Conservation (phyloP, 768 basidiomycete species). For the Ramaria sp. region DNA sequence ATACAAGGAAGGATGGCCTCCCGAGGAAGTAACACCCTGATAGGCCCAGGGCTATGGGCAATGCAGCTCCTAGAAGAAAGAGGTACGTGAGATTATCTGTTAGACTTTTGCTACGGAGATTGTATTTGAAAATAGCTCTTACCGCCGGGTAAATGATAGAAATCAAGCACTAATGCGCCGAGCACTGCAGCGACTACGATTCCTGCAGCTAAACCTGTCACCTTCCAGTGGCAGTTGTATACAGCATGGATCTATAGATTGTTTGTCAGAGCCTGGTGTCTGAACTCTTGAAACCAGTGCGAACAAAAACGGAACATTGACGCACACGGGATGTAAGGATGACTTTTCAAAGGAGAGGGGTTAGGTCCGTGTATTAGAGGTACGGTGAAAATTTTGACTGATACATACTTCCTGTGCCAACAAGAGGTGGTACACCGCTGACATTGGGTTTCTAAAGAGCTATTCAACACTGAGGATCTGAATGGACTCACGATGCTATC, state of each 20-base stretch:
- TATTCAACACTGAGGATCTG: not conserved
- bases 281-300: no score
- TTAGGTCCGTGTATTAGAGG: not conserved
- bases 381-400: no score
- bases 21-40: not conserved
- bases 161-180: no score
- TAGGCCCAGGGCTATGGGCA: not conserved
- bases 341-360: not conserved
- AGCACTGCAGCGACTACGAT: constrained; percentile 29
- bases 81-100: not conserved
- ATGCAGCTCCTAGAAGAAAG: not conserved
- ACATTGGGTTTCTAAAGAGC: not conserved
- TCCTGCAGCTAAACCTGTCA: constrained; percentile 35
- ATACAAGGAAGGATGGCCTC: constrained; percentile 39
- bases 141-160: constrained; percentile 24
- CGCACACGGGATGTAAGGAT: not conserved
- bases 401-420: not conserved
- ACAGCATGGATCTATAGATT: constrained; percentile 31
- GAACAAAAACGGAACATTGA: not conserved
- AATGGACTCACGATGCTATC: no score
- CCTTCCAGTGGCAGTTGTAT: constrained; percentile 40
- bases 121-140: no score
- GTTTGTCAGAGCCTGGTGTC: no score
- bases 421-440: not conserved
- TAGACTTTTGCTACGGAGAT: constrained; percentile 9